A percentile compares a stretch with the other conserved stretches of the same genome.
phyloP scores from a whole-genome alignment of 202 grass and related monocot genomes.

The Bolboschoenoplectus hybrid region DNA sequence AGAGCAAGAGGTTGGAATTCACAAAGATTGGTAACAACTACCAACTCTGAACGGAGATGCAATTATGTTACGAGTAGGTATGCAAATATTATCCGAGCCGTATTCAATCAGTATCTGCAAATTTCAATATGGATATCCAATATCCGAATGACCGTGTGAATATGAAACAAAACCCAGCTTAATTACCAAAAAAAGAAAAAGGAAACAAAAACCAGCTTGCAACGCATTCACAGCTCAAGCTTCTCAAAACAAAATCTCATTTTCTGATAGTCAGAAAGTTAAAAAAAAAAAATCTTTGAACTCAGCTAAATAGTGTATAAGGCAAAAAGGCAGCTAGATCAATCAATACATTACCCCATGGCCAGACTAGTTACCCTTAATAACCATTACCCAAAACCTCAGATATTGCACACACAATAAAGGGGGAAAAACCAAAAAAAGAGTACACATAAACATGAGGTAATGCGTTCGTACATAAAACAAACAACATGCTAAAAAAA shows the following conservation, averaged over 20 bases:
- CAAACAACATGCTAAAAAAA: background rate
- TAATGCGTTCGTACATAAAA: background rate
- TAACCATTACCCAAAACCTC: constrained; percentile 12
- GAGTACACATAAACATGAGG: background rate
- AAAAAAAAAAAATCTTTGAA: background rate
- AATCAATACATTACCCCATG: constrained; percentile 27
- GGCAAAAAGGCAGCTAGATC: background rate
- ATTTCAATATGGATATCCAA: no score
- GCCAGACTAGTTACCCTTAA: background rate
- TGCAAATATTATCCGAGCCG: no score
- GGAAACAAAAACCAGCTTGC: background rate
- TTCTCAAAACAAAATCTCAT: constrained; percentile 28
- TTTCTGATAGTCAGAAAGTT: background rate
- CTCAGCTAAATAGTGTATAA: background rate
- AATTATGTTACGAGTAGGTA: no score
- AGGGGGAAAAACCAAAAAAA: background rate
- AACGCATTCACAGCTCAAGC: background rate
- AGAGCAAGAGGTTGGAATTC: no score
- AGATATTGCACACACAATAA: background rate
- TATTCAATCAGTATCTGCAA: no score
- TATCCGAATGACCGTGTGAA: no score
- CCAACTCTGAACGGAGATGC: no score
- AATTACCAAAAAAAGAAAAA: background rate
- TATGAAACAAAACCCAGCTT: background rate
- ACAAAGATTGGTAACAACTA: no score